Percentiles rank a stretch among this genome's conserved stretches.
These are phyloP conservation scores for Platismatia glauca DNA, from an alignment of 495 filamentous ascomycete species.

Conservation along the genomic window DNA sequence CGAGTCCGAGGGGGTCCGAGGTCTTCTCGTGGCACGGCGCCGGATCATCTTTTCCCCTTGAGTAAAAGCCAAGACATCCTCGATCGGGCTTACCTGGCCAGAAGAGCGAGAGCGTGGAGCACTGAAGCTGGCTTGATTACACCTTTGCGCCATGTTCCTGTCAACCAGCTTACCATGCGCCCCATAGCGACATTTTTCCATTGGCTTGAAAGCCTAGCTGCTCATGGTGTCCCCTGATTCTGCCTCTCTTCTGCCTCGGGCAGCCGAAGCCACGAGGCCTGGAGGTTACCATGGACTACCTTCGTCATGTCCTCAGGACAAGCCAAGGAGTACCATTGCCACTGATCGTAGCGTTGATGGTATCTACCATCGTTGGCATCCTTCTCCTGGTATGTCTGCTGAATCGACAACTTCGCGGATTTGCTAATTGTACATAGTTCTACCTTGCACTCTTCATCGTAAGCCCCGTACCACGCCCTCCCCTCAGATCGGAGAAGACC, in stretches of 20 bases:
- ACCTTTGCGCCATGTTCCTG: neutral
- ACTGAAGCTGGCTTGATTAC: too few relatives aligned
- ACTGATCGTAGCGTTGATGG: neutral
- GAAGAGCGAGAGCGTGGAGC: too few relatives aligned
- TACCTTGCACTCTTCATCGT: conserved; percentile 62
- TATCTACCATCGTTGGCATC: neutral
- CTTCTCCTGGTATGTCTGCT: neutral
- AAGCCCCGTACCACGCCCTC: conserved; percentile 70
- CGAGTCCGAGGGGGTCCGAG: too few relatives aligned
- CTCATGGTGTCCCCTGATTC: neutral
- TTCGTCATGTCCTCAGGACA: neutral
- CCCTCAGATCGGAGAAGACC: conserved; percentile 72
- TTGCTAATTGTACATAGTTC: conserved; percentile 37
- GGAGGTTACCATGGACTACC: neutral
- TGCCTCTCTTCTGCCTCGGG: neutral
- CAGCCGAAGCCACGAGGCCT: neutral
- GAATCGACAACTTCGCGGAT: accelerated
- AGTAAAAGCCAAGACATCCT: neutral
- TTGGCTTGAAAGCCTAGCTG: neutral
- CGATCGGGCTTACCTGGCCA: neutral
- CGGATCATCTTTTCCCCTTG: neutral
- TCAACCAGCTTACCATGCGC: neutral
- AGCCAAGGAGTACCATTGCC: conserved; percentile 5
- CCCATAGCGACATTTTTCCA: neutral
- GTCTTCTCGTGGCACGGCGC: neutral